These are phyloP conservation scores for Punica granatum DNA, from an alignment of 345 rosid species.

Conservation along the genomic window DNA sequence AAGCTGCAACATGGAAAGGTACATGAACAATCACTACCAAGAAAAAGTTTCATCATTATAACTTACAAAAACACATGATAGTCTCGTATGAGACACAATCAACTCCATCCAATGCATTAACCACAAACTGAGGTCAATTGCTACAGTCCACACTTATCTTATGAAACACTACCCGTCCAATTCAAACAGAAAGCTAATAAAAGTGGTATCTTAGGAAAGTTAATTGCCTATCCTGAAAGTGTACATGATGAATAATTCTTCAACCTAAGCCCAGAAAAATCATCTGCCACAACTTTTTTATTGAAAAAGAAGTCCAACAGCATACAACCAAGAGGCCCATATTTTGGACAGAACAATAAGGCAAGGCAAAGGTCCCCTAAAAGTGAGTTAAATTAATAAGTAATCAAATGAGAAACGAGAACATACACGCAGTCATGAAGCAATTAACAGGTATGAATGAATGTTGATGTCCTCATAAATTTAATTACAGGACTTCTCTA, in stretches of 20 bases:
- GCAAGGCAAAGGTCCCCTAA: not conserved
- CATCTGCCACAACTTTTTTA: not conserved
- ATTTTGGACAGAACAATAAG: not conserved
- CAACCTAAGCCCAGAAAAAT: not conserved
- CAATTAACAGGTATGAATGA: not conserved
- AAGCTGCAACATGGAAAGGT: slow-evolving; percentile 45
- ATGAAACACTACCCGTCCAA: no score
- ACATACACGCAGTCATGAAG: not conserved
- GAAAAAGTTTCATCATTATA: slow-evolving; percentile 1
- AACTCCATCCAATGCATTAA: not conserved
- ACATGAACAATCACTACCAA: not conserved
- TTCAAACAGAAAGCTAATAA: not conserved
- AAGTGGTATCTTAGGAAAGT: not conserved
- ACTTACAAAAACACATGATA: not conserved
- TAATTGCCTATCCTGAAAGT: not conserved
- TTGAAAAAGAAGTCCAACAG: not conserved
- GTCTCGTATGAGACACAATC: not conserved
- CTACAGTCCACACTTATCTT: not conserved
- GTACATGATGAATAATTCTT: not conserved
- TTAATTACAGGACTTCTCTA: not conserved
- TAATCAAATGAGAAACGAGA: not conserved
- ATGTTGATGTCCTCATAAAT: not conserved
- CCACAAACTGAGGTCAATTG: not conserved
- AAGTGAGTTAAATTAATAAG: not conserved
- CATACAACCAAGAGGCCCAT: not conserved